phyloP scores from a whole-genome alignment of 106 monocot genomes.

The Vanilla planifolia region DNA sequence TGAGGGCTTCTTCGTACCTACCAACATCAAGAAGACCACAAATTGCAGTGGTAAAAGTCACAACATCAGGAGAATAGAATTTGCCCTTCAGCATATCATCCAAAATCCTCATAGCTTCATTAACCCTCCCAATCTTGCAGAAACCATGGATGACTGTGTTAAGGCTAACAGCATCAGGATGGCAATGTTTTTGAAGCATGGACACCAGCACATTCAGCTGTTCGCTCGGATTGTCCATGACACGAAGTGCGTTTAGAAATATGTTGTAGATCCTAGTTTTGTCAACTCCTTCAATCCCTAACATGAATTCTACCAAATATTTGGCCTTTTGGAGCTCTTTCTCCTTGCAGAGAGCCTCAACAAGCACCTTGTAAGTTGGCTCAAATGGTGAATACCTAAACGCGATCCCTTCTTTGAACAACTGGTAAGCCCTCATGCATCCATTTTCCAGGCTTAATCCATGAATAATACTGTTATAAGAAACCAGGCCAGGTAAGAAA shows the following conservation, averaged over 20 bases:
- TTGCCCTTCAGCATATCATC: constrained; percentile 75
- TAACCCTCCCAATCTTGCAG: constrained; percentile 58
- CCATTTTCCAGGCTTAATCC: constrained; percentile 57
- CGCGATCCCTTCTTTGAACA: constrained; percentile 60
- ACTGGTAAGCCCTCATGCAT: constrained; percentile 77
- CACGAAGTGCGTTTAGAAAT: constrained; percentile 49
- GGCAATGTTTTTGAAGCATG: constrained; percentile 80
- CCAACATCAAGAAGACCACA: constrained; percentile 47
- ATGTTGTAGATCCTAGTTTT: constrained; percentile 72
- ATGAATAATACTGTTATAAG: constrained; percentile 82
- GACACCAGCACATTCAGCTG: constrained; percentile 71
- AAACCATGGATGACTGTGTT: constrained; percentile 91
- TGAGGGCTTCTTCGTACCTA: constrained; percentile 54
- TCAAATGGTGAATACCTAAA: constrained; percentile 57
- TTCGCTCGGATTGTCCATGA: constrained; percentile 62
- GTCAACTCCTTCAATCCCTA: constrained; percentile 23
- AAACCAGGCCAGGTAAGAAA: constrained; percentile 62
- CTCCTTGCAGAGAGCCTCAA: constrained; percentile 62
- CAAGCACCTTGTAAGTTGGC: constrained; percentile 66
- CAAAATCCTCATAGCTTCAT: constrained; percentile 69
- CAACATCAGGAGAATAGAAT: constrained; percentile 76
- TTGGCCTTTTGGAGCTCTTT: constrained; percentile 69
- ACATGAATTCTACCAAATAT: constrained; percentile 61
- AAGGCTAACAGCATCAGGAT: constrained; percentile 70
- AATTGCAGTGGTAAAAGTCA: constrained; percentile 79